phyloP scores from a whole-genome alignment of 352 stramenopile genomes.

The Phytophthora cryptogea region DNA sequence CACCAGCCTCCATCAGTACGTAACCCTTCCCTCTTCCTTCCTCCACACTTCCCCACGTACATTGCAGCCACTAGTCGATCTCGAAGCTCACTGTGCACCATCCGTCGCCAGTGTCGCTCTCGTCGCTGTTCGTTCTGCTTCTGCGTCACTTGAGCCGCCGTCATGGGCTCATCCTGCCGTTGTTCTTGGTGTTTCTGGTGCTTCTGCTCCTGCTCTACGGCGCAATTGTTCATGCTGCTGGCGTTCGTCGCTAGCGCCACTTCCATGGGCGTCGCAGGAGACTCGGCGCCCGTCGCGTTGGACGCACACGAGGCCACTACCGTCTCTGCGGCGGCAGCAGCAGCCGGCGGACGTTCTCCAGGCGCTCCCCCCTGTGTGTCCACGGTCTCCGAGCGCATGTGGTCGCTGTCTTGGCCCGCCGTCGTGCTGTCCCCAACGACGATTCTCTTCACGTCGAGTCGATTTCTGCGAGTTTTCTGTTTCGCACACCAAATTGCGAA shows the following conservation, averaged over 20 bases:
- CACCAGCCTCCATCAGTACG: conserved; percentile 5
- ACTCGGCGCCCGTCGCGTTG: conserved; percentile 26
- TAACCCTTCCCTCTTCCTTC: background rate
- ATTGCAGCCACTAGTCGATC: conserved; percentile 41
- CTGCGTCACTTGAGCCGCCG: conserved; percentile 28
- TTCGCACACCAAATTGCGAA: background rate
- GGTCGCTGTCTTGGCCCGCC: conserved; percentile 19
- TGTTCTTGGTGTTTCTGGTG: conserved; percentile 9
- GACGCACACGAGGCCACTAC: conserved; percentile 13
- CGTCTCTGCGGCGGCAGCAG: background rate
- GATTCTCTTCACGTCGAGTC: conserved; percentile 10
- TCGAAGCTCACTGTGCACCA: conserved; percentile 40
- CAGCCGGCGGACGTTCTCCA: background rate
- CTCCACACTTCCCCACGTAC: conserved; percentile 21
- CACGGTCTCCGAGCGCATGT: conserved; percentile 30
- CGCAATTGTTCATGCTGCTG: background rate
- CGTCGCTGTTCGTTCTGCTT: conserved; percentile 40
- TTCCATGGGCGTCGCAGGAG: conserved; percentile 35
- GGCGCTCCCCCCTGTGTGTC: conserved; percentile 25
- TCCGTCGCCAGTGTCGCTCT: conserved; percentile 39
- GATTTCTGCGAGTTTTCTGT: conserved; percentile 4
- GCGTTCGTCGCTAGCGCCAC: conserved; percentile 21
- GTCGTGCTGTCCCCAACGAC: conserved; percentile 4
- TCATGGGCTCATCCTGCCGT: conserved; percentile 17
- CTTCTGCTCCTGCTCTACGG: conserved; percentile 14